Evolutionary conservation across 2,329 filamentous ascomycete species (phyloP), one percentile per base, ranked within the genome.

Genomic region (Penicillium sp.): DNA sequence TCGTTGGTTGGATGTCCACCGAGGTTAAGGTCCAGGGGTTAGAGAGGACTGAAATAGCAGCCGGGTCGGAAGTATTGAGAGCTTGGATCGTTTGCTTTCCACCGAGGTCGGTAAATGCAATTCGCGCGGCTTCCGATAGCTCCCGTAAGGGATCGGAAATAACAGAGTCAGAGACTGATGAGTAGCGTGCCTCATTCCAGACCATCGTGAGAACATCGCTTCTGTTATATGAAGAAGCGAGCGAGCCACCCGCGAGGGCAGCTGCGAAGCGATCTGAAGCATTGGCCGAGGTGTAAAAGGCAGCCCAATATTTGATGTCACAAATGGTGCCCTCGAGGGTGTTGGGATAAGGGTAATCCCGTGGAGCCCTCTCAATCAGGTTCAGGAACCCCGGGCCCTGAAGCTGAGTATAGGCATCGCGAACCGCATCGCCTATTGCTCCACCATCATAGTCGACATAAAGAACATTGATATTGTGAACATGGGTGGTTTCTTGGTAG

Each of bases 161-260:
- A n/a, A 66, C 61, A 0, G 68, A 63, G 40, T 78, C 73, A 6
- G 71, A 61, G 31, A 74, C 63, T 1, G 73, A 63, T 0, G 77
- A 60, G 59, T 81, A 80, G 9, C 74, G 72, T 8, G 74, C 76
- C 56, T 77, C 72, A 56, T 80, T 80, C 75, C 76, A 80, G 52
- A 79, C 65, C 40, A 74, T 73, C 11, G 69, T 72, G 2, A 80
- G 56, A 3, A 74, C 68, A 49, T 75, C 54, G 26, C 54, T 57
- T 5, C 61, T 52, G 47, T 79, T 66, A 61, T 79, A 80, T 0
- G 55, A 57, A 6, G 65, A 53, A 2, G 69, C 68, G 3, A 70
- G 65, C 2, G 66, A 46, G 22, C 68, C 69, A 20, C 71, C 71
- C 5, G 65, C 54, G 6, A 80, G 57, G 0, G 76, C 76, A 15